Evolutionary conservation across 768 basidiomycete species (phyloP).

Genomic region (Psilocybe azurescens): DNA sequence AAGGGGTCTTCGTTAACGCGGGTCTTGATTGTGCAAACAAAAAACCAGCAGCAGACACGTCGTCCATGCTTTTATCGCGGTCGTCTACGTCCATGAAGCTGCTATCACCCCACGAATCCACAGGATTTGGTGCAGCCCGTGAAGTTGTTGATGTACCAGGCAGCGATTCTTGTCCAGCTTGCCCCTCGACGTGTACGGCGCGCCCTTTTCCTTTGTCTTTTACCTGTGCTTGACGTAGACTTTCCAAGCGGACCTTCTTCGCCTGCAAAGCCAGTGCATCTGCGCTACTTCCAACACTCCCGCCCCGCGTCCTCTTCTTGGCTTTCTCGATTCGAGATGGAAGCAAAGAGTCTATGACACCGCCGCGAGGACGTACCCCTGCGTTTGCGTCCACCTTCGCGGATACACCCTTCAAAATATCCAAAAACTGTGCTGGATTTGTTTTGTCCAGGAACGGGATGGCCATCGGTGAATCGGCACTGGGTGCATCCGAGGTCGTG

Average conservation of each 20-base stretch:
- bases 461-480: neutral
- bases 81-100: constrained; percentile 11
- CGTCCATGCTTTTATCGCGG: neutral
- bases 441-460: constrained; percentile 24
- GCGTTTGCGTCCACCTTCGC: constrained; percentile 19
- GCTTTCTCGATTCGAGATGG: neutral
- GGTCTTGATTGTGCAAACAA: neutral
- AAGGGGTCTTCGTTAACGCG: constrained; percentile 13
- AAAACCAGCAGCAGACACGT: neutral
- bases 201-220: constrained; percentile 14
- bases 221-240: neutral
- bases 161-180: neutral
- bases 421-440: constrained; percentile 32
- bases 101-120: neutral
- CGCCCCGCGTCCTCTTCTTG: constrained; percentile 10
- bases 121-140: neutral
- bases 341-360: neutral
- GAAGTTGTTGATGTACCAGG: neutral
- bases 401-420: constrained; percentile 40
- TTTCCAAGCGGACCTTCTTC: constrained; percentile 14
- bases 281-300: constrained; percentile 5
- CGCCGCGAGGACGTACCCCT: neutral
- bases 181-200: neutral
- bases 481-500: neutral
- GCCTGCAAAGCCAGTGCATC: neutral